Conservation (phyloP, 2,329 filamentous ascomycete genomes). For the Exophiala xenobiotica region DNA sequence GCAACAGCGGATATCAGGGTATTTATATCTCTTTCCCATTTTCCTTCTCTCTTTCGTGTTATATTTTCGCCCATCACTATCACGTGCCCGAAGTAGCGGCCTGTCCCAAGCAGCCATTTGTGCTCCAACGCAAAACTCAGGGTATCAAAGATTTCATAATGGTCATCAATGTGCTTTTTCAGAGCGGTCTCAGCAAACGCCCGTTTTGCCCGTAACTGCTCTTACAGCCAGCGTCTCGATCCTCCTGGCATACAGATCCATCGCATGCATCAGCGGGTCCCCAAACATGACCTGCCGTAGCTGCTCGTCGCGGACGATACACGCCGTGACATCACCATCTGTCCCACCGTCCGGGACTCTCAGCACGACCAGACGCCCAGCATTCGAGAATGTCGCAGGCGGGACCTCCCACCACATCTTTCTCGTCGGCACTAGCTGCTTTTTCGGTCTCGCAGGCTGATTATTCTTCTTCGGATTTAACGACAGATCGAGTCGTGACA, state of each 20-base stretch:
- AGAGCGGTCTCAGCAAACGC: constrained; percentile 9
- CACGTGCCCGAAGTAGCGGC: too few relatives aligned
- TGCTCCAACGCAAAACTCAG: not conserved
- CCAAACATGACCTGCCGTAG: constrained; percentile 74
- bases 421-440: not conserved
- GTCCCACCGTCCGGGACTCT: constrained; percentile 46
- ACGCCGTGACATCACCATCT: constrained; percentile 64
- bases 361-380: constrained; percentile 67
- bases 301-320: constrained; percentile 65
- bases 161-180: not conserved
- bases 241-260: constrained; percentile 72
- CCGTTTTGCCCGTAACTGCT: constrained; percentile 56
- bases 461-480: constrained; percentile 20
- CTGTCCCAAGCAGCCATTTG: not conserved
- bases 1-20: too few relatives aligned
- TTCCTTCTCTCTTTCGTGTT: too few relatives aligned
- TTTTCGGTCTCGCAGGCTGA: constrained; percentile 26
- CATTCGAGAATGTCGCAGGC: constrained; percentile 64
- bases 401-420: constrained; percentile 63
- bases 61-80: too few relatives aligned
- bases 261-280: constrained; percentile 75
- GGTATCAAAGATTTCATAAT: not conserved
- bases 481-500: constrained; percentile 25
- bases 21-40: too few relatives aligned
- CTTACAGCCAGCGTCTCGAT: constrained; percentile 70